These are phyloP conservation scores for Psilocybe sp. DNA, from an alignment of 768 basidiomycete species.

Conservation along the genomic window DNA sequence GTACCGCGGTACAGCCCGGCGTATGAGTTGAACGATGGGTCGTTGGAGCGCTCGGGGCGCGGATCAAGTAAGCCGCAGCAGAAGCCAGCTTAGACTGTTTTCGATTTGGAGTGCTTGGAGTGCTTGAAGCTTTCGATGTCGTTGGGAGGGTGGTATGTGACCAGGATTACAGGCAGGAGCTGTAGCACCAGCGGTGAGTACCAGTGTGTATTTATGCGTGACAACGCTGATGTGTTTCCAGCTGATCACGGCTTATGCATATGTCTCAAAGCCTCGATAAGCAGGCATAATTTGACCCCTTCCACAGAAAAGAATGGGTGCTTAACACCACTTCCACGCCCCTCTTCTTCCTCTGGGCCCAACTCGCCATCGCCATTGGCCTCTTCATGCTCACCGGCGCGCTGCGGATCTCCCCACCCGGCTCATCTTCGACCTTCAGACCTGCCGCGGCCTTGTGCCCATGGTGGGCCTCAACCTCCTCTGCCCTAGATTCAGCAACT, in stretches of 20 bases:
- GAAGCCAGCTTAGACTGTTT: too few species aligned
- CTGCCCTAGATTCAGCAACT: constrained; percentile 88
- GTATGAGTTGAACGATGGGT: constrained; percentile 74
- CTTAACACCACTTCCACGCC: constrained; percentile 71
- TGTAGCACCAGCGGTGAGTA: constrained; percentile 81
- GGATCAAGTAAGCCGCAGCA: constrained; percentile 22
- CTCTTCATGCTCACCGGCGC: constrained; percentile 67
- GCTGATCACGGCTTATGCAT: constrained; percentile 86
- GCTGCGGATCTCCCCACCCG: constrained; percentile 66
- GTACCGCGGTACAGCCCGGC: constrained; percentile 75
- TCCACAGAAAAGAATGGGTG: constrained; percentile 92
- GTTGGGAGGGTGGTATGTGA: too few species aligned
- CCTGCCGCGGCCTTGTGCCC: constrained; percentile 71
- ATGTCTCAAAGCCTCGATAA: neutral
- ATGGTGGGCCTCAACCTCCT: constrained; percentile 78
- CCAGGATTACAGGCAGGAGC: too few species aligned
- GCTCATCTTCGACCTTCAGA: constrained; percentile 58
- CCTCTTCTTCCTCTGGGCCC: constrained; percentile 85
- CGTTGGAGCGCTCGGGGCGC: constrained; percentile 70
- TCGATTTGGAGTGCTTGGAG: too few species aligned
- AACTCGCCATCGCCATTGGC: constrained; percentile 75
- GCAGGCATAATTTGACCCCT: too few species aligned
- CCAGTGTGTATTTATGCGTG: neutral
- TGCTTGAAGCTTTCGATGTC: too few species aligned
- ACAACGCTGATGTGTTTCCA: constrained; percentile 23